Evolutionary conservation across 805 yeast species (phyloP).

Genomic region (Alloascoidea africana): DNA sequence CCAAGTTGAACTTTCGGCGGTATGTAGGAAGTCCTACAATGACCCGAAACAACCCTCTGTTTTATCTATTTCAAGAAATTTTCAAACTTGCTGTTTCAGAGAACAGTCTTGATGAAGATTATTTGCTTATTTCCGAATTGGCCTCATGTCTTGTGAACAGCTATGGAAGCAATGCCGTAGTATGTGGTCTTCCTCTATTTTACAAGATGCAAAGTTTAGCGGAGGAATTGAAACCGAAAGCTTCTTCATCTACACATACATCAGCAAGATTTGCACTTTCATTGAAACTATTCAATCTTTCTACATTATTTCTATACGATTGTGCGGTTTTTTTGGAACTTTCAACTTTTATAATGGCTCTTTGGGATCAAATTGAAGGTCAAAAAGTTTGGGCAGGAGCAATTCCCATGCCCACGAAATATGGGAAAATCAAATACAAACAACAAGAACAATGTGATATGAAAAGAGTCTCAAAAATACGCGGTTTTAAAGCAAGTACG

Average conservation of each 20-base stretch:
- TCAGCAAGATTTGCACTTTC: not conserved
- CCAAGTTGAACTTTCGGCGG: not conserved
- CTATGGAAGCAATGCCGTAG: not conserved
- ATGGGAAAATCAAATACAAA: not conserved
- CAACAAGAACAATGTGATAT: not conserved
- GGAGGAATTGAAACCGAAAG: not conserved
- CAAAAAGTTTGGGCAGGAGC: not conserved
- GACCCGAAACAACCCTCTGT: not conserved
- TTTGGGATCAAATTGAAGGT: not conserved
- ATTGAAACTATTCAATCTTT: not conserved
- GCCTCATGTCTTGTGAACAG: not conserved
- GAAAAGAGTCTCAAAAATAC: not conserved
- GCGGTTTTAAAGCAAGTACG: not conserved
- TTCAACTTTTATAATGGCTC: not conserved
- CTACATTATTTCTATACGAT: not conserved
- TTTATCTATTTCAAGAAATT: not conserved
- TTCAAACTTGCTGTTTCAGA: not conserved
- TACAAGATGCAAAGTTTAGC: not conserved
- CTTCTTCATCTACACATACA: not conserved
- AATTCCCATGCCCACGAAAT: not conserved
- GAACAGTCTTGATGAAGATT: not conserved
- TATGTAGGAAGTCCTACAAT: not conserved
- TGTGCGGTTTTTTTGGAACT: not conserved
- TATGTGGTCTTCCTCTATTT: not conserved
- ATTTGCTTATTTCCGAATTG: not conserved